Conservation (phyloP, 768 basidiomycete genomes). For the Naganishia kalamii region DNA sequence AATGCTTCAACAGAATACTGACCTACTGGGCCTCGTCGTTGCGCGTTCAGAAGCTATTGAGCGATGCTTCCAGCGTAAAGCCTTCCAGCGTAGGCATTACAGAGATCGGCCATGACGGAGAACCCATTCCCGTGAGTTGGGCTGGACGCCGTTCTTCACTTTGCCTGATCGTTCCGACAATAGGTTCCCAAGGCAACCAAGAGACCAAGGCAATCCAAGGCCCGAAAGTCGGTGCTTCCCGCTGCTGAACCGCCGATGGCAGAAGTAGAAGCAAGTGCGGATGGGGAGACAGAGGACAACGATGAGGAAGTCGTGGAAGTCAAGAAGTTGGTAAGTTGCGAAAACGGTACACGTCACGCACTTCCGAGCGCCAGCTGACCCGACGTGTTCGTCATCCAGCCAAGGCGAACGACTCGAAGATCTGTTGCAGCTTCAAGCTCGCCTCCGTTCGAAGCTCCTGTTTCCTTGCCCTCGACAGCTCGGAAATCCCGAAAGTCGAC, state of each 20-base stretch:
- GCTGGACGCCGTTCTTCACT: background rate
- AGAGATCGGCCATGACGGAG: slow-evolving; percentile 22
- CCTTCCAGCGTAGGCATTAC: slow-evolving; percentile 19
- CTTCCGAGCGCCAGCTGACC: background rate
- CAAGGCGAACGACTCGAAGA: background rate
- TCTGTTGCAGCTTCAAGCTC: slow-evolving; percentile 12
- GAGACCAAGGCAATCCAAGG: slow-evolving; percentile 16
- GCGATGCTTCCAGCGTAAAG: slow-evolving; percentile 9
- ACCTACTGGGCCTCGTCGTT: background rate
- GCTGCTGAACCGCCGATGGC: background rate
- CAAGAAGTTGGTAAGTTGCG: slow-evolving; percentile 3
- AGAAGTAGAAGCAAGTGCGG: slow-evolving; percentile 2
- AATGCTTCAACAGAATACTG: background rate
- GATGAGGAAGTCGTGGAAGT: background rate
- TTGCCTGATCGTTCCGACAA: background rate
- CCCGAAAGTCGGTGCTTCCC: background rate
- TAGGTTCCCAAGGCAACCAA: slow-evolving; percentile 6
- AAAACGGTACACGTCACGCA: background rate
- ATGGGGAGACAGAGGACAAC: slow-evolving; percentile 4
- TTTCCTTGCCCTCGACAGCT: background rate
- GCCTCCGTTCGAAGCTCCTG: background rate
- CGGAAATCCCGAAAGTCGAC: slow-evolving; percentile 2
- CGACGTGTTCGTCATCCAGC: background rate
- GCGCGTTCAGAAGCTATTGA: slow-evolving; percentile 13
- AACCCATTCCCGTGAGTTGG: background rate